A percentile compares a stretch with the other conserved stretches of the same genome.
Conservation (phyloP, 2,329 filamentous ascomycete species). For the Dactylonectria macrodidyma region DNA sequence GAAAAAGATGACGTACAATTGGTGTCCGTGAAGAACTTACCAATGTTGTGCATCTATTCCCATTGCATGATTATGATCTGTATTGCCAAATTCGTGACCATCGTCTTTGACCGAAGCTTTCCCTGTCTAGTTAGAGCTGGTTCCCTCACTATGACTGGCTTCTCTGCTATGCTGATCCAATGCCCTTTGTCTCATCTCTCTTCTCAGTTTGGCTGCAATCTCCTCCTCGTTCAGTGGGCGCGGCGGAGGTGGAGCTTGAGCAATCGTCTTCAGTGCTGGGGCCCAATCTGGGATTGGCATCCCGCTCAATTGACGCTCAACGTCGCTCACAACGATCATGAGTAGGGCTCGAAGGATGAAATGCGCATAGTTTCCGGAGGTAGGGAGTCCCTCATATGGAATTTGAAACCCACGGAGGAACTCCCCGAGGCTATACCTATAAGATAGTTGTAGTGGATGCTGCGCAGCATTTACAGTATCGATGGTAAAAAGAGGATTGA, state of each 20-base stretch:
- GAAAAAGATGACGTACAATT: slow-evolving; percentile 39
- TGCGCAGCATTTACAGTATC: slow-evolving; percentile 47
- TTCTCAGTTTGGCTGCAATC: too few species aligned
- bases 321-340: slow-evolving; percentile 10
- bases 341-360: slow-evolving; percentile 38
- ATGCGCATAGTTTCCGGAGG: slow-evolving; percentile 47
- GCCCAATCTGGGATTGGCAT: background rate
- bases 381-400: slow-evolving; percentile 39
- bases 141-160: too few species aligned
- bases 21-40: background rate
- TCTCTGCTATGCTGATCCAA: too few species aligned
- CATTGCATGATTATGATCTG: too few species aligned
- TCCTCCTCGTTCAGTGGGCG: background rate
- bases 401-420: slow-evolving; percentile 39
- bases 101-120: too few species aligned
- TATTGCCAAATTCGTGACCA: too few species aligned
- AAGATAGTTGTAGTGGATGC: slow-evolving; percentile 42
- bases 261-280: slow-evolving; percentile 7
- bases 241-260: slow-evolving; percentile 5
- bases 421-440: slow-evolving; percentile 40
- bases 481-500: slow-evolving; percentile 39
- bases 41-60: background rate
- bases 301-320: slow-evolving; percentile 1
- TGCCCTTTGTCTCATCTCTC: too few species aligned
- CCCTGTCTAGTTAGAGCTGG: too few species aligned